Base-by-base conservation (phyloP, 192 early-diverging fungal genomes). In the Dissophora ornata region DNA sequence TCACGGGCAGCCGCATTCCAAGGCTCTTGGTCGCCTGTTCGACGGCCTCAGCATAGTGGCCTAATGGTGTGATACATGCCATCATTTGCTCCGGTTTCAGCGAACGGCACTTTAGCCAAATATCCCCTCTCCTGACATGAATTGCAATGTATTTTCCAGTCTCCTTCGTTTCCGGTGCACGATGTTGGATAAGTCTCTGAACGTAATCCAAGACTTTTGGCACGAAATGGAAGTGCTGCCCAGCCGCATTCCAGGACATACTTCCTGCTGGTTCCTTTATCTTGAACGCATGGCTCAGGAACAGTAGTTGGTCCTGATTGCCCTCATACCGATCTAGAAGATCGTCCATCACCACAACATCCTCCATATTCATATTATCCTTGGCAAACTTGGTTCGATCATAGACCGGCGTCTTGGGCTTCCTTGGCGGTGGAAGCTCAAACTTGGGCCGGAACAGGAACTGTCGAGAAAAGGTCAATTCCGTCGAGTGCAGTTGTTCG, bases 61-160 rank as follows among this genome's bases (percentile, higher is more conserved):
- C 64, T n/a, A 77, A 24, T 8, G 73, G 73, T 0, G 32, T 44
- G 24, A 77, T 50, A 34, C 73, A 77, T 2, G 33, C 45, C 65
- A 57, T 57, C 58, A 61, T 62, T 7, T 48, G 42, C 13, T 58
- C 62, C 29, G 48, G 40, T 2, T 46, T 26, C 29, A 24, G 24
- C n/a, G 29, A 22, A 0, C 73, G 58, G 42, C 73, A 77, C 46
- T 77, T 67, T 41, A 62, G 59, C 73, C 63, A 67, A 24, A 77
- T 77, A 36, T 77, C 71, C 13, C 71, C 71, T 61, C 71, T 38
- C 12, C 71, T 49, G 15, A 77, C 4, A 62, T 77, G 71, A 30
- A 77, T 52, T 15, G 71, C 71, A 47, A 77, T 77, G 24, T 56
- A 77, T 22, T 53, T 52, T 8, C 73, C 64, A 19, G 13, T 28